Evolutionary conservation across 306 rosid genomes (phyloP).

Genomic region (cucumber (Cucumis sativus)): DNA sequence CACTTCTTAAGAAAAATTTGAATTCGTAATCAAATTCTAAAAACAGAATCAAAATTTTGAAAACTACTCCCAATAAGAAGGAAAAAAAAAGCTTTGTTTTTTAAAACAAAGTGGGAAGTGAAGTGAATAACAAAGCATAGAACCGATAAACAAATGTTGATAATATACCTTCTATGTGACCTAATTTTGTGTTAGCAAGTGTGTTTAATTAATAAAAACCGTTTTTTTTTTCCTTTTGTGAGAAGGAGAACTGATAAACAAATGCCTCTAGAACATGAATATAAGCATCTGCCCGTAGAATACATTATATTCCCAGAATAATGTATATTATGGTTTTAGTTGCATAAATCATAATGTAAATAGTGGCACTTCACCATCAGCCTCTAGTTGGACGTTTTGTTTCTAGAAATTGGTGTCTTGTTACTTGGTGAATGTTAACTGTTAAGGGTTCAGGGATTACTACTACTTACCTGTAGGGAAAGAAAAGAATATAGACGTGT

Average conservation of each 20-base stretch:
- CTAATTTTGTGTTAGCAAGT: background rate
- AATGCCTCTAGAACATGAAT: background rate
- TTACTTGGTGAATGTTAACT: background rate
- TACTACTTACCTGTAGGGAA: background rate
- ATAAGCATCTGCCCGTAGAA: background rate
- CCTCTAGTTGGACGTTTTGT: background rate
- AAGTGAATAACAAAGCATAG: no score
- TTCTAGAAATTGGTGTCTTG: background rate
- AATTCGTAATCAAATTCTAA: no score
- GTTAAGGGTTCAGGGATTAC: background rate
- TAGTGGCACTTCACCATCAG: background rate
- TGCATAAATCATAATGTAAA: background rate
- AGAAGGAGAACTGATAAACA: background rate
- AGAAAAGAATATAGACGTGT: background rate
- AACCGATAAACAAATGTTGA: background rate
- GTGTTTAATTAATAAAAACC: background rate
- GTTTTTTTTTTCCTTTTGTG: background rate
- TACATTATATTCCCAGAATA: background rate
- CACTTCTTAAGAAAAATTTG: no score
- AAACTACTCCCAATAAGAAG: no score
- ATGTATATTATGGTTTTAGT: background rate
- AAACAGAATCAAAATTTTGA: no score
- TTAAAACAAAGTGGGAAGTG: no score
- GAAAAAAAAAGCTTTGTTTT: no score
- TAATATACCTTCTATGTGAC: background rate